phyloP scores from a whole-genome alignment of 257 asterid genomes.

The Solanum virginianum region DNA sequence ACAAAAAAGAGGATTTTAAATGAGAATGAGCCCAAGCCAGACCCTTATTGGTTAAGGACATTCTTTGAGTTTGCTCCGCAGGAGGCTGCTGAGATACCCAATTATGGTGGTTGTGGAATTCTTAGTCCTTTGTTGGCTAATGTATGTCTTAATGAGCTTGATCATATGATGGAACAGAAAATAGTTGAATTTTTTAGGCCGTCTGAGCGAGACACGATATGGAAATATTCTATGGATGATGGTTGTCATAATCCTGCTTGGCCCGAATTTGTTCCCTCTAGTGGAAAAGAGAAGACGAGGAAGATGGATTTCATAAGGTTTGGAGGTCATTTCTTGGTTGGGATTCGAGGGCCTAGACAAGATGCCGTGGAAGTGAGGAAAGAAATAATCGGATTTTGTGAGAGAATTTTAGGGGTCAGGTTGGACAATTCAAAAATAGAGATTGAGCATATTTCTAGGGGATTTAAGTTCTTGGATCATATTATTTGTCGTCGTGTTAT shows the following conservation, averaged over 20 bases:
- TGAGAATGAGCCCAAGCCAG: conserved; percentile 82
- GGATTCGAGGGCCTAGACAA: conserved; percentile 88
- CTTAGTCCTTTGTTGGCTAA: conserved; percentile 78
- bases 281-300: conserved; percentile 76
- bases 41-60: conserved; percentile 77
- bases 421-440: conserved; percentile 75
- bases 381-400: conserved; percentile 66
- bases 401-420: conserved; percentile 37
- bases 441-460: conserved; percentile 79
- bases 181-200: conserved; percentile 62
- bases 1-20: conserved; percentile 68
- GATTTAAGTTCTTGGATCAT: conserved; percentile 81
- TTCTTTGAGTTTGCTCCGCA: conserved; percentile 83
- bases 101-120: conserved; percentile 73
- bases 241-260: conserved; percentile 96
- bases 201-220: conserved; percentile 56
- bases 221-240: conserved; percentile 78
- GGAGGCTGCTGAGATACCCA: conserved; percentile 83
- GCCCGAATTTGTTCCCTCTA: conserved; percentile 96
- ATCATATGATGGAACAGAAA: conserved; percentile 61
- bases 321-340: conserved; percentile 80
- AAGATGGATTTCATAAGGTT: conserved; percentile 81
- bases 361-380: conserved; percentile 62
- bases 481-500: conserved; percentile 71
- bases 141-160: conserved; percentile 63